These are phyloP conservation scores for Anthracocystis panici-leucophaei DNA, from an alignment of 1,284 basidiomycete genomes.

Conservation along the genomic window DNA sequence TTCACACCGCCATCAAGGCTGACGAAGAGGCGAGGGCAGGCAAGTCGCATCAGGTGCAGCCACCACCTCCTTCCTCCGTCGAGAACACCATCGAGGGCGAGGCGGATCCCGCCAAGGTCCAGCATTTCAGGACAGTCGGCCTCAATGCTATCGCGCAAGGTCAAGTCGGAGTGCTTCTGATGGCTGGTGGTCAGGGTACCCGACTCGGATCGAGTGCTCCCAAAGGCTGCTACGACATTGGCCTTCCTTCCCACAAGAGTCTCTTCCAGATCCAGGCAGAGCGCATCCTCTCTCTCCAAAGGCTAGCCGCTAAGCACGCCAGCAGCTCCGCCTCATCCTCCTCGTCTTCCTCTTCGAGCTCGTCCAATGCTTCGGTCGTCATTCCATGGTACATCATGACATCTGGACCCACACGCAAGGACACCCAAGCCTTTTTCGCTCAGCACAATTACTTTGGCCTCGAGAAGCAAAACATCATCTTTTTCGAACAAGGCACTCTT, in stretches of 20 bases:
- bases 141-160: constrained; percentile 83
- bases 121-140: constrained; percentile 77
- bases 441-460: constrained; percentile 87
- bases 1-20: constrained; percentile 79
- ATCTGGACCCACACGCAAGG: constrained; percentile 89
- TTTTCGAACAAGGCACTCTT: constrained; percentile 99
- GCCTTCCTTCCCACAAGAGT: constrained; percentile 88
- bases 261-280: constrained; percentile 98
- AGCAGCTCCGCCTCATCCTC: constrained; percentile 74
- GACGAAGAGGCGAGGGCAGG: constrained; percentile 75
- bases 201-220: constrained; percentile 90
- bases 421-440: constrained; percentile 88
- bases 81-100: constrained; percentile 58
- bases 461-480: constrained; percentile 81
- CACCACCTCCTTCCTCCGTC: constrained; percentile 55
- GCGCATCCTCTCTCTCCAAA: constrained; percentile 85
- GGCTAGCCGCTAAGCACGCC: constrained; percentile 74
- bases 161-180: constrained; percentile 89
- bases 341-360: constrained; percentile 63
- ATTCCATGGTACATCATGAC: constrained; percentile 99
- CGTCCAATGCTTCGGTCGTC: constrained; percentile 74
- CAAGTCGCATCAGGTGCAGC: constrained; percentile 68
- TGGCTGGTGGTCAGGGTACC: constrained; percentile 98
- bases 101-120: constrained; percentile 66
- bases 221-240: constrained; percentile 98